These are phyloP conservation scores for Tillandsia fasciculata DNA, from an alignment of 176 grass and related monocot genomes.

Conservation along the genomic window DNA sequence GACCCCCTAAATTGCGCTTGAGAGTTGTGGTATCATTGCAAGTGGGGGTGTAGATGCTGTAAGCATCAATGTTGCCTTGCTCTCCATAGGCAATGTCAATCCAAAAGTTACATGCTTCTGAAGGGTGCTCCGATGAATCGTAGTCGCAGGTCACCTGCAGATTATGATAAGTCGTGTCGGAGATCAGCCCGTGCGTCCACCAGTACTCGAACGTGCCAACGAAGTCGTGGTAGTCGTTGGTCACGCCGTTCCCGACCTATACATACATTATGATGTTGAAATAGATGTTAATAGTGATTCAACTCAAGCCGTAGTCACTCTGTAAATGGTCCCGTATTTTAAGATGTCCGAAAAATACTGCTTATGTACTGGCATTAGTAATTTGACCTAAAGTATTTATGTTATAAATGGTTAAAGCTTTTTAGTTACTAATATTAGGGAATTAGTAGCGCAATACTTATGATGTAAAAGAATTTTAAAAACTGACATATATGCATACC, in stretches of 20 bases:
- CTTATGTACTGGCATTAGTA: too few relatives aligned
- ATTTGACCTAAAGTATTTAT: too few relatives aligned
- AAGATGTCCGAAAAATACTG: too few relatives aligned
- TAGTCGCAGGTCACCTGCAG: constrained; percentile 42
- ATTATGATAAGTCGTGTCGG: constrained; percentile 61
- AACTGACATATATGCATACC: too few relatives aligned
- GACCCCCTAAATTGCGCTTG: constrained; percentile 7
- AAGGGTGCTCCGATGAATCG: constrained; percentile 41
- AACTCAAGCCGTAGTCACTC: too few relatives aligned
- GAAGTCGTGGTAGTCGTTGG: constrained; percentile 75
- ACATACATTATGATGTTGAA: background rate
- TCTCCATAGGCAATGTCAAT: constrained; percentile 33
- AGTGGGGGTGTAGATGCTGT: constrained; percentile 63
- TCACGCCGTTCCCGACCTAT: constrained; percentile 81
- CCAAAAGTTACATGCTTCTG: constrained; percentile 28
- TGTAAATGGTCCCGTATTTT: too few relatives aligned
- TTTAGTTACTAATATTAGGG: too few relatives aligned
- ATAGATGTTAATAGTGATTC: too few relatives aligned
- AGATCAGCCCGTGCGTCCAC: constrained; percentile 95
- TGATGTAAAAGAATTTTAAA: too few relatives aligned
- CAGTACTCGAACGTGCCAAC: constrained; percentile 78
- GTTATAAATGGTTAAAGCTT: too few relatives aligned
- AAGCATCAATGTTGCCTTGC: constrained; percentile 64
- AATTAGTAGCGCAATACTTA: too few relatives aligned
- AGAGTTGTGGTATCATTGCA: constrained; percentile 20